These are phyloP conservation scores for Mycena citricolor DNA, from an alignment of 1,284 basidiomycete species.

Conservation along the genomic window DNA sequence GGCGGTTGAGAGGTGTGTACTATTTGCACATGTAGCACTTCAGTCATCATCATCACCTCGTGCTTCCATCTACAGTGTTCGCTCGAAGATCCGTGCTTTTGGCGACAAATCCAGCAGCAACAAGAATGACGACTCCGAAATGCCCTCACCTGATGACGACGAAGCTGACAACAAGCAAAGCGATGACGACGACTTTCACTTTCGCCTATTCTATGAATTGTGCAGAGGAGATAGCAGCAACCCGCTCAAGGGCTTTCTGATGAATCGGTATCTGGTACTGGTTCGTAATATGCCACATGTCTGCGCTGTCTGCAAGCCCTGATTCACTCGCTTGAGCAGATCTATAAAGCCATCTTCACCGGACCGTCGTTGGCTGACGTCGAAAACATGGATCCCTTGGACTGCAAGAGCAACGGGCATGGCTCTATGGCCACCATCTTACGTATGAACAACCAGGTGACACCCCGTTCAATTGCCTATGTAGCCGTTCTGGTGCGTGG, in stretches of 20 bases:
- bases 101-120: too few relatives aligned
- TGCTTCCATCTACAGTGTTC: conserved; percentile 3
- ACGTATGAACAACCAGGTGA: conserved; percentile 5
- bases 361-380: conserved; percentile 3
- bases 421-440: conserved; percentile 4
- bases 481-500: conserved; percentile 4
- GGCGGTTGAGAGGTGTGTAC: background rate
- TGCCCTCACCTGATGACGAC: too few relatives aligned
- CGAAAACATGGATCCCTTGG: conserved; percentile 4
- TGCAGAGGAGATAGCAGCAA: conserved; percentile 5
- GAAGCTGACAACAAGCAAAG: background rate
- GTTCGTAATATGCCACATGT: conserved; percentile 5
- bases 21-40: background rate
- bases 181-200: conserved; percentile 2
- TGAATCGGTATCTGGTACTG: conserved; percentile 7
- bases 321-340: background rate
- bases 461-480: conserved; percentile 10
- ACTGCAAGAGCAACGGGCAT: too few relatives aligned
- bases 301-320: background rate
- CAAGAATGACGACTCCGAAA: too few relatives aligned
- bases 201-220: conserved; percentile 7
- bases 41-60: too few relatives aligned
- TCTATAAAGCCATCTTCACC: conserved; percentile 11
- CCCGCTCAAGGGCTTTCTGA: conserved; percentile 4
- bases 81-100: background rate